Evolutionary conservation across 108 stramenopile species (phyloP).

Genomic region (Nitzschia sp.): DNA sequence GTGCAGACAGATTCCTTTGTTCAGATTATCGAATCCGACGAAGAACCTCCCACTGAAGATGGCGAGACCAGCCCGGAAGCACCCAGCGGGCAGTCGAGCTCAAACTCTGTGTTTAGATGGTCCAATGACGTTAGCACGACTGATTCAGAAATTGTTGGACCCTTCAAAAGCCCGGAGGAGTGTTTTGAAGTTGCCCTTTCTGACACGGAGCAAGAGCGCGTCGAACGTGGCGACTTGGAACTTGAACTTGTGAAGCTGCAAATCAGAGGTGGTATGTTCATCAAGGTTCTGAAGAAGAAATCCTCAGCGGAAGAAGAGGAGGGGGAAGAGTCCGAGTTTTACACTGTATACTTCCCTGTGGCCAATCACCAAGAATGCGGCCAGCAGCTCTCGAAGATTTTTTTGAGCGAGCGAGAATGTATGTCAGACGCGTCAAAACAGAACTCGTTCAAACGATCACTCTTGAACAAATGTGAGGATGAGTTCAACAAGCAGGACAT

Average conservation of each 20-base stretch:
- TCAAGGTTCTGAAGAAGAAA: conserved; percentile 77
- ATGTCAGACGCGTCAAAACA: conserved; percentile 70
- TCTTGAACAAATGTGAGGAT: conserved; percentile 90
- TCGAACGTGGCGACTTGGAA: conserved; percentile 74
- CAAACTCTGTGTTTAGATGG: conserved; percentile 68
- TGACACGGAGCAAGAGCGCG: conserved; percentile 38
- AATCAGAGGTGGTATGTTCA: conserved; percentile 70
- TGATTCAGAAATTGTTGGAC: conserved; percentile 81
- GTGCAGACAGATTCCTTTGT: conserved; percentile 62
- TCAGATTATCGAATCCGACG: conserved; percentile 83
- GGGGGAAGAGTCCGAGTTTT: conserved; percentile 47
- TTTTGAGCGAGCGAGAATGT: conserved; percentile 70
- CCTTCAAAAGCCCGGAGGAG: conserved; percentile 56
- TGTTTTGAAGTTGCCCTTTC: conserved; percentile 66
- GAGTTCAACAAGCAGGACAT: conserved; percentile 89
- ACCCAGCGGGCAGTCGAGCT: conserved; percentile 32
- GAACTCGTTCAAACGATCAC: conserved; percentile 85
- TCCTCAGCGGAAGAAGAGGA: conserved; percentile 18
- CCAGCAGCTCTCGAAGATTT: conserved; percentile 80
- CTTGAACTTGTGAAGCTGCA: conserved; percentile 71
- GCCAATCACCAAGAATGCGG: conserved; percentile 70
- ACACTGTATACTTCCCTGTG: conserved; percentile 79
- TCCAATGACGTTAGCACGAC: conserved; percentile 74
- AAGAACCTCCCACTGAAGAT: conserved; percentile 73
- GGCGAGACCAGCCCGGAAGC: conserved; percentile 44